Conservation (phyloP, 352 stramenopile species). For the Pythium utonaiense region DNA sequence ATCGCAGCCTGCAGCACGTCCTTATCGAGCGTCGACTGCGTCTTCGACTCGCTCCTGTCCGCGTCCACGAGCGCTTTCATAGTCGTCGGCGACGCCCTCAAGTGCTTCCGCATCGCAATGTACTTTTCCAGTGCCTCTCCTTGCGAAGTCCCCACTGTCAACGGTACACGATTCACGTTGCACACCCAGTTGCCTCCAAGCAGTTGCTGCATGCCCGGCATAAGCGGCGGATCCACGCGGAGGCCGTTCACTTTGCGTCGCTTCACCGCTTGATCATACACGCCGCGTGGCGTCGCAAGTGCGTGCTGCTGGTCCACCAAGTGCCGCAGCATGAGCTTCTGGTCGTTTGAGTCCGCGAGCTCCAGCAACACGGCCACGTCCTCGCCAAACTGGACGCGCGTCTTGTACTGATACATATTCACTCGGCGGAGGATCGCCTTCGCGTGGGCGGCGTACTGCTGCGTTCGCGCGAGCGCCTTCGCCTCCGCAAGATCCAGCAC, state of each 20-base stretch:
- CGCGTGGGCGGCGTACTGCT: constrained; percentile 11
- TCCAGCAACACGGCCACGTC: constrained; percentile 45
- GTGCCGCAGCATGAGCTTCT: constrained; percentile 22
- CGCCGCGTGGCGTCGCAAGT: constrained; percentile 9
- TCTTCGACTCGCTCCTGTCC: background rate
- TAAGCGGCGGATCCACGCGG: constrained; percentile 26
- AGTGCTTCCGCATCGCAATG: constrained; percentile 29
- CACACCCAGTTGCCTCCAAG: constrained; percentile 35
- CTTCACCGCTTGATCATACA: constrained; percentile 9
- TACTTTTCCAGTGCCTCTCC: constrained; percentile 47
- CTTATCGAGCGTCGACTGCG: constrained; percentile 18
- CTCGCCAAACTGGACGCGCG: constrained; percentile 41
- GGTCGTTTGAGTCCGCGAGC: constrained; percentile 20
- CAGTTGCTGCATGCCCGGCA: constrained; percentile 44
- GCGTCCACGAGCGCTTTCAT: constrained; percentile 29
- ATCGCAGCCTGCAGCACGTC: constrained; percentile 36
- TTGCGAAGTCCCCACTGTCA: constrained; percentile 31
- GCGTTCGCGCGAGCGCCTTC: background rate
- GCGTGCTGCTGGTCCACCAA: constrained; percentile 26
- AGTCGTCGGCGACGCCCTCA: constrained; percentile 23
- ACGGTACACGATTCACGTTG: constrained; percentile 49
- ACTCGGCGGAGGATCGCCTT: constrained; percentile 8
- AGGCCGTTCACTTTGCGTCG: constrained; percentile 26
- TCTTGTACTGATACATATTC: constrained; percentile 51
- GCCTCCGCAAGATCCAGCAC: background rate